These are phyloP conservation scores for Penicillium cosmopolitanum DNA, from an alignment of 495 filamentous ascomycete genomes.

Conservation along the genomic window DNA sequence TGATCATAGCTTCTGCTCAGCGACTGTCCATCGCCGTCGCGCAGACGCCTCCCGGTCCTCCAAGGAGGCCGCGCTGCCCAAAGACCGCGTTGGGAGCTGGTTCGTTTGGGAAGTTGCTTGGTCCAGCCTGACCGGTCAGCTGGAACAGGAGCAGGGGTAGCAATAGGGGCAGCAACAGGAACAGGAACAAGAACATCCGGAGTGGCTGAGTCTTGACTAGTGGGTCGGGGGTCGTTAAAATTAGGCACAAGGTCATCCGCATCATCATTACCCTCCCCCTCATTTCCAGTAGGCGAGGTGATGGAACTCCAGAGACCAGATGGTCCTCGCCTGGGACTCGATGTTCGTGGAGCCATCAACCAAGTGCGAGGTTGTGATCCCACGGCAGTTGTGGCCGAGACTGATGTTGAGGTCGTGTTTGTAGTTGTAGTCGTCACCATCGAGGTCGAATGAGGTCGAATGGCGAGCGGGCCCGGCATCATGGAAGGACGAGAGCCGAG, in stretches of 20 bases:
- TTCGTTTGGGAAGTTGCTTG: slow-evolving; percentile 38
- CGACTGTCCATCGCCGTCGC: slow-evolving; percentile 50
- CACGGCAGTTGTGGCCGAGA: background rate
- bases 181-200: slow-evolving; percentile 1
- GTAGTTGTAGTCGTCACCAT: background rate
- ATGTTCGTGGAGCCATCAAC: slow-evolving; percentile 28
- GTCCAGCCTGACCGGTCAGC: slow-evolving; percentile 24
- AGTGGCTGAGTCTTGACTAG: slow-evolving; percentile 21
- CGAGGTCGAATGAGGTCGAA: slow-evolving; percentile 19
- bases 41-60: slow-evolving; percentile 35
- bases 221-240: slow-evolving; percentile 34
- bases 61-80: slow-evolving; percentile 43
- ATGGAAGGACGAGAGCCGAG: slow-evolving; percentile 30
- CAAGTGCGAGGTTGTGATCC: slow-evolving; percentile 30
- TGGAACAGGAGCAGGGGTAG: too few species aligned
- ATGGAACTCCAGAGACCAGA: slow-evolving; percentile 44
- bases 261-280: slow-evolving; percentile 20
- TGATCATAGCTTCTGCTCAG: slow-evolving; percentile 42
- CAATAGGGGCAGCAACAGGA: too few species aligned
- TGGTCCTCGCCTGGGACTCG: slow-evolving; percentile 22
- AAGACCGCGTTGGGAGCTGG: slow-evolving; percentile 45
- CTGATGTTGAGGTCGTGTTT: background rate
- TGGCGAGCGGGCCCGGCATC: slow-evolving; percentile 29
- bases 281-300: slow-evolving; percentile 18
- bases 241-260: slow-evolving; percentile 42